Base-by-base conservation (phyloP, 2,329 filamentous ascomycete genomes). In the Cytospora paraplurivora region DNA sequence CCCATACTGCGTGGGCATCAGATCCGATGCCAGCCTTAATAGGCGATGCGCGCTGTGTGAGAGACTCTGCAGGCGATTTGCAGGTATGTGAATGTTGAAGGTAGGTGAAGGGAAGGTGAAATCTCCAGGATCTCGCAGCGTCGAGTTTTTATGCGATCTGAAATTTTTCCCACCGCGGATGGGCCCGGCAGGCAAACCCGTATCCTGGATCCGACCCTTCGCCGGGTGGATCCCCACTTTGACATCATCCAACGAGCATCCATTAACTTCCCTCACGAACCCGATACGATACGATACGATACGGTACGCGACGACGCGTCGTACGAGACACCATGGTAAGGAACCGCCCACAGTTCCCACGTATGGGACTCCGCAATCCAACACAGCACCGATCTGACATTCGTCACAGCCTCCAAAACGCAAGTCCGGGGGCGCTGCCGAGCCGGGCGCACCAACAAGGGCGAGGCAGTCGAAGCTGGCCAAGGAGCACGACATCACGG, bases 401-500 rank as follows among this genome's bases (percentile, higher is more conserved):
- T 21, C 13, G 11, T 11, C 7, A 63, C 70, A 85, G 81, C 82
- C 83, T 68, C 79, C 82, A n/a, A 83, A 83, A 74, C 82, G 83
- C 70, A 83, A 82, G 71, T 69, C 76, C 21, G 66, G 74, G 54
- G 72, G 74, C 59, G 63, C 72, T 35, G 62, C 71, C 21, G 63
- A 67, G 49, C 33, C 74, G 19, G 62, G 72, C 64, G 60, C 73
- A 8, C 62, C 73, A 13, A 49, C 61, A 79, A 73, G 73, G 64
- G 56, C 81, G 62, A 89, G 90, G 67, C 87, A 87, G 72, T 96
- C 93, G 64, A 96, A 93, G 76, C 91, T 97, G 70, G 94, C 94
- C 35, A 94, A 93, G 78, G 92, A 97, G 73, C 88, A 97, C 82
- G 89, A 93, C 75, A 87, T 98, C 72, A 89, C 87, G 15, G 89